A percentile compares a stretch with the other conserved stretches of the same genome.
phyloP scores from a whole-genome alignment of 495 filamentous ascomycete genomes.

The Parachaetomium inaequale region DNA sequence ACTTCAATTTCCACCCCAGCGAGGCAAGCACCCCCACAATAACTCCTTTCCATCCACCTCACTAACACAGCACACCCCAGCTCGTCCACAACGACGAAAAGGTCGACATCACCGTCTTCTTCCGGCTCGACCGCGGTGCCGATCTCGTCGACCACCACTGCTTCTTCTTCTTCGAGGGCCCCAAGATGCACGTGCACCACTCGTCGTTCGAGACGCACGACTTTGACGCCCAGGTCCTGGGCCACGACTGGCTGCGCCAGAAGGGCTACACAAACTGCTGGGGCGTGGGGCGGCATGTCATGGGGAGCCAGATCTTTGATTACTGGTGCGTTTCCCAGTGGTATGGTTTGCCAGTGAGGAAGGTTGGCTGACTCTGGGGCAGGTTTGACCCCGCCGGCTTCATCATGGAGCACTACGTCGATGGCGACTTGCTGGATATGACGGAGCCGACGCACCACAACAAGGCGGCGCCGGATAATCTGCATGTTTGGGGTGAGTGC shows the following conservation, averaged over 20 bases:
- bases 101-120: constrained; percentile 57
- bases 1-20: constrained; percentile 65
- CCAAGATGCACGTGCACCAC: constrained; percentile 64
- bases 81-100: constrained; percentile 49
- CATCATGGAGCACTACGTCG: constrained; percentile 64
- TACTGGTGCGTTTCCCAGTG: constrained; percentile 53
- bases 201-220: constrained; percentile 72
- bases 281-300: constrained; percentile 67
- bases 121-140: constrained; percentile 60
- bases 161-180: constrained; percentile 61
- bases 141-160: constrained; percentile 66
- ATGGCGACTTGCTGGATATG: constrained; percentile 65
- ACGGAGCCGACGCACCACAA: constrained; percentile 49
- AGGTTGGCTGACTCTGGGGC: background rate
- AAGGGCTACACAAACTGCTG: constrained; percentile 66
- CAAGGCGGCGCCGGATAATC: constrained; percentile 41
- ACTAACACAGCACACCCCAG: background rate
- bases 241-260: constrained; percentile 64
- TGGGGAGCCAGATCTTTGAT: constrained; percentile 65
- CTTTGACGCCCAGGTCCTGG: constrained; percentile 69
- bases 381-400: constrained; percentile 60
- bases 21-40: constrained; percentile 31
- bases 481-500: constrained; percentile 50
- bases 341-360: background rate
- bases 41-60: background rate